Conservation (phyloP, 1,284 basidiomycete species). For the Exobasidium cylindrosporum region DNA sequence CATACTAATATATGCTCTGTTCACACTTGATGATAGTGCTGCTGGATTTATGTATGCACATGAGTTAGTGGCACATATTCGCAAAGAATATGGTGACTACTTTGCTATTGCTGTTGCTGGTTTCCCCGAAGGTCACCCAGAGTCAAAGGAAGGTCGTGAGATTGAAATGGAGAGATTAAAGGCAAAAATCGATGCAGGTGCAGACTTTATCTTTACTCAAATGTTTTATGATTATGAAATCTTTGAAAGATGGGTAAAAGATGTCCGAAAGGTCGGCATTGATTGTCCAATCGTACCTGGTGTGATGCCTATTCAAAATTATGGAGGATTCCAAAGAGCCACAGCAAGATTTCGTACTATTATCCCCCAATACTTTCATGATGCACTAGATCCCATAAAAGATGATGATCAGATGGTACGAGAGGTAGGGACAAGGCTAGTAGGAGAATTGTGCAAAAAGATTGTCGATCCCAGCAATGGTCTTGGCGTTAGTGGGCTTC, state of each 20-base stretch:
- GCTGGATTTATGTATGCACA: conserved; percentile 50
- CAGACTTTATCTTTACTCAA: conserved; percentile 88
- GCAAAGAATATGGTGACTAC: conserved; percentile 50
- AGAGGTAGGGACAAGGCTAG: conserved; percentile 38
- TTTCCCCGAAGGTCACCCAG: conserved; percentile 66
- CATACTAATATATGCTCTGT: background rate
- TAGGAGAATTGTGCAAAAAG: conserved; percentile 53
- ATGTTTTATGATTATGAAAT: conserved; percentile 90
- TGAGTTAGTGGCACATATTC: conserved; percentile 53
- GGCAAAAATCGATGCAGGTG: conserved; percentile 80
- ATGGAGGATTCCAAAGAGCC: conserved; percentile 91
- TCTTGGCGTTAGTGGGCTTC: conserved; percentile 49
- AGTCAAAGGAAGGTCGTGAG: conserved; percentile 55
- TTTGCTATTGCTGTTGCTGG: conserved; percentile 54
- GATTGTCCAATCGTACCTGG: conserved; percentile 91
- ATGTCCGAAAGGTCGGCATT: conserved; percentile 64
- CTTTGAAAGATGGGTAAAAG: conserved; percentile 80
- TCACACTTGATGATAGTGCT: conserved; percentile 22
- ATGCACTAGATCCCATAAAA: conserved; percentile 82
- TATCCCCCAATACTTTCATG: conserved; percentile 77
- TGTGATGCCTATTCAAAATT: conserved; percentile 95
- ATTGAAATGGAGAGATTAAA: conserved; percentile 80
- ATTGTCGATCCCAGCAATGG: conserved; percentile 34
- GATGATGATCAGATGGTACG: conserved; percentile 58
- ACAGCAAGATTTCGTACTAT: conserved; percentile 79